A percentile compares a stretch with the other conserved stretches of the same genome.
Conservation (phyloP, 108 stramenopile species). For the Skeletonema costatum region DNA sequence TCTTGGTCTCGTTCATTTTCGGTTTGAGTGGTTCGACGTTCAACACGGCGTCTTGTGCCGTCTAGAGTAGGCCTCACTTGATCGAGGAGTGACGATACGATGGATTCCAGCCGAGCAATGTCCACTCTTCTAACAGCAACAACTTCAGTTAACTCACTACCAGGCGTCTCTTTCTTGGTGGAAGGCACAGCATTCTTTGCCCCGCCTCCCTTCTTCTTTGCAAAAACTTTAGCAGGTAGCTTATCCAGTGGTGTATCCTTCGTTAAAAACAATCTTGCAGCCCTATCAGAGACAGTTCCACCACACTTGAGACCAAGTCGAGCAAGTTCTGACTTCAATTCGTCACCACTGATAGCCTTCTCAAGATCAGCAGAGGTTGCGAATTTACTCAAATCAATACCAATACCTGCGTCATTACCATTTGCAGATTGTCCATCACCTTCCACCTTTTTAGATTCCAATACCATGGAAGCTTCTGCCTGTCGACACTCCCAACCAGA, state of each 20-base stretch:
- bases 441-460: background rate
- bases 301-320: constrained; percentile 96
- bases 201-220: constrained; percentile 43
- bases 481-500: constrained; percentile 68
- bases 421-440: background rate
- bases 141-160: background rate
- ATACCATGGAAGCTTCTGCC: constrained; percentile 63
- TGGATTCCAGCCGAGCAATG: constrained; percentile 71
- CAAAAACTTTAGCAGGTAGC: constrained; percentile 81
- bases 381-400: constrained; percentile 68
- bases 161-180: background rate
- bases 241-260: constrained; percentile 88
- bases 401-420: constrained; percentile 8
- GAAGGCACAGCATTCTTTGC: background rate
- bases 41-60: constrained; percentile 84
- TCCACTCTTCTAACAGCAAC: constrained; percentile 70
- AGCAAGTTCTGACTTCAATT: constrained; percentile 85
- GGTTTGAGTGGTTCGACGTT: constrained; percentile 92
- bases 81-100: constrained; percentile 80
- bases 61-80: constrained; percentile 88
- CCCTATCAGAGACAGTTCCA: constrained; percentile 87
- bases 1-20: constrained; percentile 90
- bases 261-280: constrained; percentile 87
- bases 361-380: constrained; percentile 60
- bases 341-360: constrained; percentile 77